Evolutionary conservation across 2,329 filamentous ascomycete species (phyloP), one percentile per base, ranked within the genome.

Genomic region (Cadophora luteo-olivacea): DNA sequence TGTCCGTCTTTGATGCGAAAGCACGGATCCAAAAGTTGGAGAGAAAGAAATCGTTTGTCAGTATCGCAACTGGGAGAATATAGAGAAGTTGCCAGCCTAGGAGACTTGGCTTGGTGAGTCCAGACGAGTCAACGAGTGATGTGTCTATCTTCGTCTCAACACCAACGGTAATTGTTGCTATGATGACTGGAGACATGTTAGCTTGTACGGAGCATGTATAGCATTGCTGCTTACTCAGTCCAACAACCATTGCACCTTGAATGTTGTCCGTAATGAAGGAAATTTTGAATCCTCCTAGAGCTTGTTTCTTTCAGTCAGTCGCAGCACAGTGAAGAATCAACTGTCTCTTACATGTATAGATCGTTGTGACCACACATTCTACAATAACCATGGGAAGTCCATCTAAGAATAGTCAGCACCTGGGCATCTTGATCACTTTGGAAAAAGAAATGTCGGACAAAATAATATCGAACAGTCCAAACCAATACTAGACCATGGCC

Each of bases 11-110:
- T 63, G 91, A 91, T 22, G 92, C 91, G 76, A 96, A 96, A 5
- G 92, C 92, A 62, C 92, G 90, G 79, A 95, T 87, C 92, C 92
- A 96, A 80, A 93, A 94, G 72, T 88, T 91, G 38, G 91, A 93
- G 54, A 96, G 83, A 82, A 96, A 96, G 83, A 96, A 94, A 82
- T 94, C 90, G 81, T 95, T 96, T 68, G 92, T 94, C 66, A 94
- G 77, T 72, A 96, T 87, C 55, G 92, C 92, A 6, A 96, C 86
- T 0, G 93, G 92, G 1, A 96, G 85, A 72, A 96, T 95, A 81
- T 95, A 96, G 45, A 96, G 82, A 16, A 96, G 86, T 79, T 96
- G 92, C 92, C 93, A 96, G 66, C 93, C 93, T 0, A 96, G 84
- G 1, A 93, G 84, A 67, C 82, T 91, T 5, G 89, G 75, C 55